These are phyloP conservation scores for Vigna radiata DNA, from an alignment of 306 rosid genomes.

Conservation along the genomic window DNA sequence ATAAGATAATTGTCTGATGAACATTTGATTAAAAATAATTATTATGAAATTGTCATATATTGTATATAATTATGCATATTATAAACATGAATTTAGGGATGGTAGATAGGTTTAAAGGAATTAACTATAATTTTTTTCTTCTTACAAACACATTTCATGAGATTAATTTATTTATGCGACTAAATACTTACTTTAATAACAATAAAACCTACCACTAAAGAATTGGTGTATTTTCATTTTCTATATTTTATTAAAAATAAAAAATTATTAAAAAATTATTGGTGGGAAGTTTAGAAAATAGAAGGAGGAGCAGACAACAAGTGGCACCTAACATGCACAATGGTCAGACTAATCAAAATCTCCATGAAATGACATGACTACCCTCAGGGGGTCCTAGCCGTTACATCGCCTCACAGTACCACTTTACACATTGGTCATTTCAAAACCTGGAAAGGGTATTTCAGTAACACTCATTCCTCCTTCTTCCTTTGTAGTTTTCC, in stretches of 20 bases:
- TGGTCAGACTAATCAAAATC: conserved; percentile 49
- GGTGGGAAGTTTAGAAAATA: not conserved
- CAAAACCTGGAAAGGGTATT: conserved; percentile 48
- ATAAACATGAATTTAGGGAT: too few relatives aligned
- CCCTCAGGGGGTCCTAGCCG: conserved; percentile 84
- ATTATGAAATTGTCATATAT: too few relatives aligned
- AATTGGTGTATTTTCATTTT: too few relatives aligned
- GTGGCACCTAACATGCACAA: conserved; percentile 56
- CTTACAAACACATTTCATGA: too few relatives aligned
- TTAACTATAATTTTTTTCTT: too few relatives aligned
- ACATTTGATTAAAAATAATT: too few relatives aligned
- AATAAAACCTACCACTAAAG: too few relatives aligned
- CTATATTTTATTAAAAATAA: not conserved
- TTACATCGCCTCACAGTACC: conserved; percentile 46
- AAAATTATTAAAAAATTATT: not conserved
- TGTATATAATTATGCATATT: too few relatives aligned
- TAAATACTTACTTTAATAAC: too few relatives aligned
- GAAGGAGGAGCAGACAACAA: conserved; percentile 41
- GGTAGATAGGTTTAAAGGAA: too few relatives aligned
- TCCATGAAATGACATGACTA: conserved; percentile 30
- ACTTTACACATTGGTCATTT: conserved; percentile 38
- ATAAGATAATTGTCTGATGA: too few relatives aligned
- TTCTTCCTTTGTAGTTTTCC: conserved; percentile 50
- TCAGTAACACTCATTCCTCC: conserved; percentile 42
- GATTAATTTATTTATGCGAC: too few relatives aligned